Evolutionary conservation across 1,284 basidiomycete species (phyloP).

Genomic region (Fomitopsis palustris): DNA sequence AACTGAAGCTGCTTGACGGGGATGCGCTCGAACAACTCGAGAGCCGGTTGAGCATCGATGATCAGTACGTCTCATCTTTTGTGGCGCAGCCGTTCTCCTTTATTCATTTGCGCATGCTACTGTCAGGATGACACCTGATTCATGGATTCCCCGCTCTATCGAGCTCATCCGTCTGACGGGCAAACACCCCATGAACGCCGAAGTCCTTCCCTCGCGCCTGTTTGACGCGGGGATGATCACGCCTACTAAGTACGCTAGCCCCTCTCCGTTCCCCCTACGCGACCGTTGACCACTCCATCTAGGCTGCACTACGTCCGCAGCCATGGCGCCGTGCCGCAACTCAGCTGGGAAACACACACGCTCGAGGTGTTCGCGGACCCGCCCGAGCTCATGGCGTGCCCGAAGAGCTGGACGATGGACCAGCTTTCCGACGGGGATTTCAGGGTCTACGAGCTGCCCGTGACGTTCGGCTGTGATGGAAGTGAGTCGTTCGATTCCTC

Average conservation of each 20-base stretch:
- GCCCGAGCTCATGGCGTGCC: conserved; percentile 8
- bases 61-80: conserved; percentile 16
- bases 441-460: conserved; percentile 16
- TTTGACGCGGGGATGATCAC: no score
- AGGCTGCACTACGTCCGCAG: conserved; percentile 24
- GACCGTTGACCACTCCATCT: no score
- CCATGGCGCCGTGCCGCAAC: conserved; percentile 20
- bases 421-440: conserved; percentile 16
- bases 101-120: no score
- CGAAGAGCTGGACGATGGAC: conserved; percentile 19
- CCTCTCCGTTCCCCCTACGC: no score
- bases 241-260: no score
- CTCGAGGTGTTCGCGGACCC: conserved; percentile 12
- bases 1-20: conserved; percentile 16
- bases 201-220: no score
- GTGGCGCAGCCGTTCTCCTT: no score
- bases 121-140: no score
- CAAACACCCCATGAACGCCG: no score
- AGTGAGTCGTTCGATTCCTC: conserved; percentile 12
- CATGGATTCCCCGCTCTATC: neutral
- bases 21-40: conserved; percentile 19
- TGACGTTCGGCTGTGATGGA: conserved; percentile 24
- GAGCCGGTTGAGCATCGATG: conserved; percentile 17
- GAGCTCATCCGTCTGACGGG: no score
- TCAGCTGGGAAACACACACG: conserved; percentile 21